Evolutionary conservation across 371 early-diverging fungal genomes (phyloP), one percentile per base, ranked within the genome.

Genomic region (Mucor racemosus): DNA sequence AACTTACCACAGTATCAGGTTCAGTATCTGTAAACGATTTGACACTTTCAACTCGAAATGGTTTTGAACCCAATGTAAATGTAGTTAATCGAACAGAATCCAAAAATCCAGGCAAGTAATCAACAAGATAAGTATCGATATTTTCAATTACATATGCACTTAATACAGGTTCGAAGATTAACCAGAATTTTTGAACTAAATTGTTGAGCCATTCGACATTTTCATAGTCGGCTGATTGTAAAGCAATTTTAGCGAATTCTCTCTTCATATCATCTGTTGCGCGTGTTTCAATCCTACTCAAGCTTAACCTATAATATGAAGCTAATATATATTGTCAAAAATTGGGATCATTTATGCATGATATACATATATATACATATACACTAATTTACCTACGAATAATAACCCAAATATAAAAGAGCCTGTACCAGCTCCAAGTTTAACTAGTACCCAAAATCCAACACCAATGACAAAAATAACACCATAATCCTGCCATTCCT

Each of bases 131-230:
- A 19, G 81, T 80, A 79, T 94, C 91, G 42, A 92, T 88, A 26
- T 84, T 85, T 50, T 88, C 89, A 34, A 91, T 86, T 21, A 97
- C 86, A 39, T 86, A 85, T 8, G 89, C 85, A 58, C 96, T 92
- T 44, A 99, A 77, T 3, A 88, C 87, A 11, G 98, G 97, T 80
- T 99, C 99, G 66, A 92, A 94, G 57, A 95, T 94, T 21, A 92
- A 82, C 99, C 99, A 99, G 75, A 98, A 94, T 57, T 82, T 83
- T 58, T 78, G 71, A 26, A 76, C 17, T 44, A 99, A 94, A 71
- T 88, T 90, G 79, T 99, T 99, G 62, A 99, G 77, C 99, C 99
- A 99, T 65, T 96, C 96, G 5, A 92, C 95, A 38, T 92, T 89
- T 78, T 99, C 99, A 34, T 73, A 72, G 35, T 85, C 81, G 13